Percentiles rank a stretch among this genome's conserved stretches.
phyloP scores from a whole-genome alignment of 768 basidiomycete species.

The Xerocomus spinulosus region DNA sequence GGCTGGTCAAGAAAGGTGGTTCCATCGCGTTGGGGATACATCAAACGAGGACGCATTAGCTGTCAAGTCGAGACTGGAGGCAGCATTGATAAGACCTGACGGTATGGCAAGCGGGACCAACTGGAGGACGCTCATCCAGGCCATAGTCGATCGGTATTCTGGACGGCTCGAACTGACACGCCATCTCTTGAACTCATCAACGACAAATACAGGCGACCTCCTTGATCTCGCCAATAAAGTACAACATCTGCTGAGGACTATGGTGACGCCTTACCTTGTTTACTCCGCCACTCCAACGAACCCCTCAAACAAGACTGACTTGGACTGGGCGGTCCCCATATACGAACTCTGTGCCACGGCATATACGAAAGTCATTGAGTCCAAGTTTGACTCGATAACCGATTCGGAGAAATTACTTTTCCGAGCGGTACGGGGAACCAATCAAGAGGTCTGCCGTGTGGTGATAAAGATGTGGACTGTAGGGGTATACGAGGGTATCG shows the following conservation, averaged over 20 bases:
- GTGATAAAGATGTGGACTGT: constrained; percentile 44
- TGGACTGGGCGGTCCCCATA: constrained; percentile 28
- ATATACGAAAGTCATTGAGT: constrained; percentile 15
- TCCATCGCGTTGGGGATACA: constrained; percentile 15
- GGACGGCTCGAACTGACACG: constrained; percentile 25
- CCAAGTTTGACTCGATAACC: constrained; percentile 12
- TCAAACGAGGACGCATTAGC: constrained; percentile 11
- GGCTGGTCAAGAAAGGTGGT: constrained; percentile 14
- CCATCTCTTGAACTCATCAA: constrained; percentile 18
- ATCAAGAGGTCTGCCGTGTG: constrained; percentile 42
- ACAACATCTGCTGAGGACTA: constrained; percentile 21
- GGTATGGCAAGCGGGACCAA: constrained; percentile 28
- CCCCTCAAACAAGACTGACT: neutral
- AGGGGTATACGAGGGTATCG: constrained; percentile 25
- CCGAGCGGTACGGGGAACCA: constrained; percentile 29
- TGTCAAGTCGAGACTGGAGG: constrained; percentile 2
- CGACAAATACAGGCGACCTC: neutral
- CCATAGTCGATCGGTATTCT: constrained; percentile 29
- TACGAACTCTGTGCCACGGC: constrained; percentile 28
- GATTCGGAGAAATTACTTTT: constrained; percentile 27
- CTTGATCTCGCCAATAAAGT: neutral
- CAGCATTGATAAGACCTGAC: neutral
- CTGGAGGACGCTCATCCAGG: constrained; percentile 28
- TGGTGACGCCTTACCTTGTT: constrained; percentile 26
- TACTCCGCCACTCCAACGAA: constrained; percentile 5